Evolutionary conservation across 495 filamentous ascomycete genomes (phyloP).

Genomic region (Podospora australis): DNA sequence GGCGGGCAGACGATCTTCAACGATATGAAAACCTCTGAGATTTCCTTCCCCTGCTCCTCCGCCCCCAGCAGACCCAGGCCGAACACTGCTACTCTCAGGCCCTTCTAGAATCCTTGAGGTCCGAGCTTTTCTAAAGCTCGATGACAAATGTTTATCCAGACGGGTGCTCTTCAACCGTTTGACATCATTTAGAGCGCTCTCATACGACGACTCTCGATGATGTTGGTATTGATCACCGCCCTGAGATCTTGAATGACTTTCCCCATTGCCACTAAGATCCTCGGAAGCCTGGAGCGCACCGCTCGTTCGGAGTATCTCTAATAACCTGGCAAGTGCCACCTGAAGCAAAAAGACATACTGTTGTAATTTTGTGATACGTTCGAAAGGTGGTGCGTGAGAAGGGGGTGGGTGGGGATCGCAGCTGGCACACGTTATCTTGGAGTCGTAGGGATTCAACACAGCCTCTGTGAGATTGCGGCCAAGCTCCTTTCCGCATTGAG

Average conservation of each 20-base stretch:
- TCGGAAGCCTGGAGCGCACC: slow-evolving; percentile 76
- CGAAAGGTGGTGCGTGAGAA: slow-evolving; percentile 35
- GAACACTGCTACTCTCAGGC: slow-evolving; percentile 67
- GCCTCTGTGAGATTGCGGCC: slow-evolving; percentile 57
- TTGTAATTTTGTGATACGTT: slow-evolving; percentile 71
- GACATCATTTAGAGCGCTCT: slow-evolving; percentile 94
- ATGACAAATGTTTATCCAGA: slow-evolving; percentile 87
- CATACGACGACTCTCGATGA: slow-evolving; percentile 70
- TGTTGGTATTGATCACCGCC: slow-evolving; percentile 53
- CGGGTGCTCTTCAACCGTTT: slow-evolving; percentile 83
- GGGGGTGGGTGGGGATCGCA: slow-evolving; percentile 46
- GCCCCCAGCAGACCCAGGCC: slow-evolving; percentile 75
- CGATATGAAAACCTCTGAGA: slow-evolving; percentile 65
- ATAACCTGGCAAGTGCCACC: slow-evolving; percentile 83
- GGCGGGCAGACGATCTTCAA: slow-evolving; percentile 74
- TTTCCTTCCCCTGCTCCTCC: slow-evolving; percentile 46
- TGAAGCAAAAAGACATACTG: slow-evolving; percentile 91
- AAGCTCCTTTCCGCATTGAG: slow-evolving; percentile 66
- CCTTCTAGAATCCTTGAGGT: slow-evolving; percentile 91
- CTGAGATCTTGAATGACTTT: slow-evolving; percentile 70
- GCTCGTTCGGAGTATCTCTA: slow-evolving; percentile 76
- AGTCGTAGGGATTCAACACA: slow-evolving; percentile 57
- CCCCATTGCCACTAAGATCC: slow-evolving; percentile 62
- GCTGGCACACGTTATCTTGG: slow-evolving; percentile 59
- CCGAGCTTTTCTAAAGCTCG: slow-evolving; percentile 80